A percentile compares a stretch with the other conserved stretches of the same genome.
Evolutionary conservation across 768 basidiomycete species (phyloP).

Genomic region (Boletus barrowsii): DNA sequence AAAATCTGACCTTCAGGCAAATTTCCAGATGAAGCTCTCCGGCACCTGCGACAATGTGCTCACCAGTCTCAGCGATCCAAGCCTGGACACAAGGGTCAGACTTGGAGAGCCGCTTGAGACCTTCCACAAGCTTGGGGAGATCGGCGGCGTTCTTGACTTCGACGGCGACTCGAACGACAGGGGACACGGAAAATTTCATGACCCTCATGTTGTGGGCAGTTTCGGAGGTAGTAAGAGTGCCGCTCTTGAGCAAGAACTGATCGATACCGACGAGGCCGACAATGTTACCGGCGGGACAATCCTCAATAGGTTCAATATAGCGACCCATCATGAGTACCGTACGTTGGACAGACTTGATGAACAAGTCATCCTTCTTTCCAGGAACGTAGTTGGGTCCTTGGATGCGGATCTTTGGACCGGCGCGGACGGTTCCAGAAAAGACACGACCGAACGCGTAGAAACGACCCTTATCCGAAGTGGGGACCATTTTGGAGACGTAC

Average conservation of each 20-base stretch:
- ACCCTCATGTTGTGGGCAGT: constrained; percentile 99
- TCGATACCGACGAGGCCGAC: constrained; percentile 99
- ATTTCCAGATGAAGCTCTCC: constrained; percentile 99
- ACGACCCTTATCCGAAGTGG: constrained; percentile 98
- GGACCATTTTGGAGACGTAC: constrained; percentile 99
- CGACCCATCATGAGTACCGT: constrained; percentile 99
- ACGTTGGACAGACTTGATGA: constrained; percentile 97
- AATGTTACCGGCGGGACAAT: constrained; percentile 99
- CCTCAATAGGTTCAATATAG: constrained; percentile 97
- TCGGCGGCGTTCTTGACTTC: constrained; percentile 99
- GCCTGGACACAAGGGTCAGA: constrained; percentile 99
- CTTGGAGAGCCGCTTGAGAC: constrained; percentile 99
- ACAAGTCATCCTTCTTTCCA: constrained; percentile 98
- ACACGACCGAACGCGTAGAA: constrained; percentile 99
- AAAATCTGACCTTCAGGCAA: constrained; percentile 79
- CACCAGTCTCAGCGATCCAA: constrained; percentile 87
- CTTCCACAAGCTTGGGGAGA: constrained; percentile 99
- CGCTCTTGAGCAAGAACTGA: constrained; percentile 99
- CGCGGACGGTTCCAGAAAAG: constrained; percentile 96
- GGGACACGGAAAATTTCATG: constrained; percentile 99
- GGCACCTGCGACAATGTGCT: constrained; percentile 99
- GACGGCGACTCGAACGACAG: constrained; percentile 98
- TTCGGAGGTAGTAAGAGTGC: constrained; percentile 96
- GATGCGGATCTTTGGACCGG: constrained; percentile 98
- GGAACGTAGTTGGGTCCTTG: constrained; percentile 99